Conservation (phyloP, 2,329 filamentous ascomycete genomes). For the Aspergillus ibericus region DNA sequence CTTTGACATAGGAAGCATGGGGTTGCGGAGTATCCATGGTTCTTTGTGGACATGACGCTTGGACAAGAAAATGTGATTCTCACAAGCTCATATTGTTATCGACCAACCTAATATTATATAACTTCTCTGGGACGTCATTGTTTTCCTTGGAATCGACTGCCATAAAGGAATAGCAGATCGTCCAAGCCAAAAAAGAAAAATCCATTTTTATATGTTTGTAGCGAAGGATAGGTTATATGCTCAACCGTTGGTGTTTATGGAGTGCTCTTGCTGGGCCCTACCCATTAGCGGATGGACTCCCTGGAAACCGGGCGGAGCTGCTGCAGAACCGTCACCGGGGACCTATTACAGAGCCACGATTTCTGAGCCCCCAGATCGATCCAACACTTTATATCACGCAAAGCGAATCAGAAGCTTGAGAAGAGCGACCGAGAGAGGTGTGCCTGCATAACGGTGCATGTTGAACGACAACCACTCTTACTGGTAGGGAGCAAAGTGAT, state of each 20-base stretch:
- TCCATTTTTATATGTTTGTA: neutral
- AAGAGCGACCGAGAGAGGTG: neutral
- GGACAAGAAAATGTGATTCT: neutral
- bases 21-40: neutral
- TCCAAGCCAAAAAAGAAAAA: neutral
- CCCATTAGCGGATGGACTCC: neutral
- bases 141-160: neutral
- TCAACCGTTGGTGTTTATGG: neutral
- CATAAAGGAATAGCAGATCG: neutral
- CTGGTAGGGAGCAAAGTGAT: neutral
- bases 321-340: neutral
- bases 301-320: neutral
- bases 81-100: neutral
- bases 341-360: neutral
- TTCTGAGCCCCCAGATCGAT: neutral
- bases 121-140: neutral
- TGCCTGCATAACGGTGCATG: conserved; percentile 5
- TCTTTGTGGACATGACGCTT: neutral
- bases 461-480: neutral
- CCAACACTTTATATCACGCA: neutral
- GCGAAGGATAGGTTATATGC: neutral
- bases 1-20: neutral
- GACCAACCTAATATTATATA: neutral
- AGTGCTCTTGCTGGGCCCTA: neutral
- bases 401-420: conserved; percentile 1